Base-by-base conservation (phyloP, 345 rosid species). In the Toxicodendron radicans region DNA sequence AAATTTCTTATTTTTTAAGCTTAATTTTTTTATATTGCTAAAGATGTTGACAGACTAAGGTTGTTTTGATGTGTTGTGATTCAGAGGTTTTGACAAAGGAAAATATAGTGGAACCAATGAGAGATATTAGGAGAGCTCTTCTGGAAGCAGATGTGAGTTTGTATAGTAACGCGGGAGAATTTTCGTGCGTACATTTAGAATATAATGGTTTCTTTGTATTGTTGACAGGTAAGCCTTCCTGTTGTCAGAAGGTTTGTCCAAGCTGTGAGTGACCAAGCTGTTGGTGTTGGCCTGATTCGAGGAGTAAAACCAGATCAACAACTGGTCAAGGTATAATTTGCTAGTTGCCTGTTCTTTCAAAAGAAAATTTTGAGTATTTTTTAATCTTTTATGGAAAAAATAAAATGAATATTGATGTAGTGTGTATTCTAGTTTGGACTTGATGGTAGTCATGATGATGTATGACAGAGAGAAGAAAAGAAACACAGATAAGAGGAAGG, bases 251-350 rank as follows among this genome's bases (percentile, higher is more conserved):
- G 97, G 85, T 95, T 95, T 87, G 93, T 92, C 41, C 97, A 95
- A 71, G 86, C 90, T 54, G 94, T 92, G 61, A 87, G 96, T 73
- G 99, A 92, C 62, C 91, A 88, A 78, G 98, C 94, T 49, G 92
- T 95, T 81, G 99, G 99, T 58, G 84, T 85, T 54, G 97, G 94
- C 24, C 71, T 93, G 43, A 89, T 89, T 66, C 87, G 97, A 46
- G 99, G 97, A 69, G 99, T 95, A 63, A 95, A 78, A 77, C 98
- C 99, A 3, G 99, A 95, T 86, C 97, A 93, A 78, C 98, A 95
- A 64, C 70, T 95, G 85, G 99, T 95, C 80, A 93, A 95, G 92
- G 99, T 95, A 73, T 65, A 76, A 41, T 43, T 65, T 76, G 38
- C 63, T 45, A 69, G 73, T n/a, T 46, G 17, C 49, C 32, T 61